Base-by-base conservation (phyloP, 2,329 filamentous ascomycete species). In the Stagonosporopsis chrysanthemi region DNA sequence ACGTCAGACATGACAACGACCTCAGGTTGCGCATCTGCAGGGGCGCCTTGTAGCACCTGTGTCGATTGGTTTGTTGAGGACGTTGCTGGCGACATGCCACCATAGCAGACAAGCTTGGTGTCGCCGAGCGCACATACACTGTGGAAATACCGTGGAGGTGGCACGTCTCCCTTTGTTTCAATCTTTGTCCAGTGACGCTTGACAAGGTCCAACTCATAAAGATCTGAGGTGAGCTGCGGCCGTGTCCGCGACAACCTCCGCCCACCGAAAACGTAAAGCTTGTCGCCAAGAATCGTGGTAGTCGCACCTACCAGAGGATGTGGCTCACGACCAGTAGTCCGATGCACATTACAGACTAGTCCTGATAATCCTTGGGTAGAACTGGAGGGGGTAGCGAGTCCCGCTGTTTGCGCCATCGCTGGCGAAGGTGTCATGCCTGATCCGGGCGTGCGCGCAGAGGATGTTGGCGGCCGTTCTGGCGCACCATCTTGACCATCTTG, bases 1-100 rank as follows among this genome's bases (percentile, higher is more conserved):
- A 98, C 92, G 77, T 99, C 95, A 6, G 94, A 97, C 93, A 99
- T 97, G 54, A 98, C 95, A 1, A 92, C 89, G 4, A 98, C 91
- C 70, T 97, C 93, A 35, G 92, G 88, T 66, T 92, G 90, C 52
- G 87, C 81, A 61, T 93, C 90, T 56, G 81, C 77, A 0, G 71
- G 64, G 26, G 65, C 69, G 9, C 73, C 72, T 42, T 78, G 75
- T 54, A 70, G 53, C 67, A 72, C 76, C 22, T 69, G 62, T 6
- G 75, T 67, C 33, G 75, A 67, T 50, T 76, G 75, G 36, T 69
- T 73, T 7, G 69, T 65, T 14, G 80, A 70, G 38, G 73, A 83
- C 6, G 83, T 80, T 11, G 88, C 86, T 1, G 94, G 93, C 9
- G 94, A 97, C 95, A 99, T 99, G 66, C 95, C 95, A 56, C 95